These are phyloP conservation scores for Vigna reflexopilosa DNA, from an alignment of 306 rosid genomes.

Conservation along the genomic window DNA sequence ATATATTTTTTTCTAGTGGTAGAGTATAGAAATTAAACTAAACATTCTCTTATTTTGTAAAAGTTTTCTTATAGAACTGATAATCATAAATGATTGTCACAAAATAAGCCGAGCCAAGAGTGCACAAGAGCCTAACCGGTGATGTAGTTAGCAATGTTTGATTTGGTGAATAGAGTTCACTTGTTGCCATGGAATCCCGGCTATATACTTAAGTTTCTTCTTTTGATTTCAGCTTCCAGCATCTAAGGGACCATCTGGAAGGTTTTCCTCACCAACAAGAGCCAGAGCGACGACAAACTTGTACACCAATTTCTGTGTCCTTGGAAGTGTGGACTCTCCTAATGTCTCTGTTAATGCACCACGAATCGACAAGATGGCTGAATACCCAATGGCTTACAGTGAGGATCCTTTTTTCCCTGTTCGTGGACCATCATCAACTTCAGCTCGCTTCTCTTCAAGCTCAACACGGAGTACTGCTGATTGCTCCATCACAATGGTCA, in stretches of 20 bases:
- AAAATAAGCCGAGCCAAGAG: background rate
- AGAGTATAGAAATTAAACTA: background rate
- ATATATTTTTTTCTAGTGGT: background rate
- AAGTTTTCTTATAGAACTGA: background rate
- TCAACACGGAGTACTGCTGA: slow-evolving; percentile 55
- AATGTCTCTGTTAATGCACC: slow-evolving; percentile 93
- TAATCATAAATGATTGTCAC: background rate
- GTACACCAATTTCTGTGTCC: slow-evolving; percentile 51
- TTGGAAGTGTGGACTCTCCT: slow-evolving; percentile 65
- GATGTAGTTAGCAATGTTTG: slow-evolving; percentile 1
- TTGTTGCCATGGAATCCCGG: slow-evolving; percentile 5
- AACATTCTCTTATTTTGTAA: background rate
- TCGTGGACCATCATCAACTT: slow-evolving; percentile 55
- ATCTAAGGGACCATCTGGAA: slow-evolving; percentile 49
- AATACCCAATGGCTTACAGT: slow-evolving; percentile 70
- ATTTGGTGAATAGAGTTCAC: slow-evolving; percentile 11
- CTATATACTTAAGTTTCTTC: slow-evolving; percentile 22
- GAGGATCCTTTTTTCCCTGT: slow-evolving; percentile 61
- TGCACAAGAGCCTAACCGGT: slow-evolving; percentile 7
- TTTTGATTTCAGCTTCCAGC: slow-evolving; percentile 58
- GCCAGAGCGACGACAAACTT: slow-evolving; percentile 51
- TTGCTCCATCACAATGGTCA: slow-evolving; percentile 80
- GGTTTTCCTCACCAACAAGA: slow-evolving; percentile 59
- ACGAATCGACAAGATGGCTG: slow-evolving; percentile 89
- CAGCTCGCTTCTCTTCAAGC: slow-evolving; percentile 57